Evolutionary conservation across 2,329 filamentous ascomycete genomes (phyloP), one percentile per base, ranked within the genome.

Genomic region (Aspergillus cejpii): DNA sequence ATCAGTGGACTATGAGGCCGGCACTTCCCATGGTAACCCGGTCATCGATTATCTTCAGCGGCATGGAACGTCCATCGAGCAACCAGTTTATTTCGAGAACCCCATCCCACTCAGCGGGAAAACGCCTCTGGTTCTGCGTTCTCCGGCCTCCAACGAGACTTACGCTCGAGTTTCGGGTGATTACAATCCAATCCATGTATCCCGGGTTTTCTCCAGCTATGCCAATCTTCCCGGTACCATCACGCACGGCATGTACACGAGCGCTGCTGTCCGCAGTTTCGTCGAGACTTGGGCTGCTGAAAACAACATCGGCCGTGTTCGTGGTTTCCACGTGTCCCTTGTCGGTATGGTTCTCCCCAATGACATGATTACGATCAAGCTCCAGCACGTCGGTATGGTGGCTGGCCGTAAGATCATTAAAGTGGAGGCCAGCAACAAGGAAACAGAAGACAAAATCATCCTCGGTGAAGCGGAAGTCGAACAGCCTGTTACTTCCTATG

Each of bases 261-360:
- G 91, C 69, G 92, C 92, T 54, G 87, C 92, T 28, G 92, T 98
- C 21, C 85, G 94, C 60, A 94, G 89, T 64, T 75, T 98, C 42
- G 90, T 98, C 5, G 92, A 98, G 76, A 98, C 89, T 0, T 98
- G 92, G 92, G 92, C 94, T 41, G 92, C 91, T 0, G 94, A 98
- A 74, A 98, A 98, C 77, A 92, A 98, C 65, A 84, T 97, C 59
- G 91, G 92, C 36, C 91, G 92, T 59, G 91, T 98, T 41, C 84
- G 92, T 61, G 96, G 91, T 72, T 98, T 96, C 80, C 89, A 96
- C 62, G 92, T 90, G 51, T 91, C 85, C 17, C 79, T 98, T 39
- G 90, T 95, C n/a, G 92, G 92, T 54, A 98, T 98, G 92, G 94
- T 98, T 8, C 76, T 98, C 49, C 92, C 92, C 43, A 94, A 97